Conservation (phyloP, 2,329 filamentous ascomycete species). For the Albifimbria verrucaria region DNA sequence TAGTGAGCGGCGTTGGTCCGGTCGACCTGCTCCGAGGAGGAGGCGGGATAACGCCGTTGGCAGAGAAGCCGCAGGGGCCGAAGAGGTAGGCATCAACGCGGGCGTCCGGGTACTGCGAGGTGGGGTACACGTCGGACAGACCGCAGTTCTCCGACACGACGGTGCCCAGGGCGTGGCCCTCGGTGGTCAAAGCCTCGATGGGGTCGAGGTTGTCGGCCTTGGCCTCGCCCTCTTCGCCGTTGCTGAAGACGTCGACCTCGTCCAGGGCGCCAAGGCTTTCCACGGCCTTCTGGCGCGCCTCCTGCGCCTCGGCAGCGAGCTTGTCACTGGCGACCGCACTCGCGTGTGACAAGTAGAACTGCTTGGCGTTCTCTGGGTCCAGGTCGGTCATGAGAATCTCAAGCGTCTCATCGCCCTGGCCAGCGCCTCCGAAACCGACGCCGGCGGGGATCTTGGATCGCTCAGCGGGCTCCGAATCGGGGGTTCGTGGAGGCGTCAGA, state of each 20-base stretch:
- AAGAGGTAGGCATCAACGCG: constrained; percentile 96
- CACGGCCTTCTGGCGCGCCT: constrained; percentile 58
- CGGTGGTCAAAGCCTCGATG: constrained; percentile 77
- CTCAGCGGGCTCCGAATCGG: constrained; percentile 45
- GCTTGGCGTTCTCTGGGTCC: constrained; percentile 64
- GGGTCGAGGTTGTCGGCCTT: constrained; percentile 49
- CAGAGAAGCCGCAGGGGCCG: constrained; percentile 93
- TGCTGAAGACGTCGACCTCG: constrained; percentile 80
- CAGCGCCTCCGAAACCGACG: constrained; percentile 38
- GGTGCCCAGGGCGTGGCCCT: constrained; percentile 89
- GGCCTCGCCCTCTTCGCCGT: constrained; percentile 58
- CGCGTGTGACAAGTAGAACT: constrained; percentile 69
- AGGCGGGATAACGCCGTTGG: constrained; percentile 92
- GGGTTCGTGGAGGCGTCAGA: constrained; percentile 80
- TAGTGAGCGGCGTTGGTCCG: constrained; percentile 67
- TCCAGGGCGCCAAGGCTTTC: constrained; percentile 58
- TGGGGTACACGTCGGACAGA: constrained; percentile 83
- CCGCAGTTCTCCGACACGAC: constrained; percentile 90
- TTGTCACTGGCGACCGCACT: constrained; percentile 85
- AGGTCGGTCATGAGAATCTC: constrained; percentile 73
- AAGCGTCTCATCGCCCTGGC: constrained; percentile 69
- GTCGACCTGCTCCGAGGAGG: constrained; percentile 41
- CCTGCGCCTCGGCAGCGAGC: constrained; percentile 65
- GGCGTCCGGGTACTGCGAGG: constrained; percentile 82
- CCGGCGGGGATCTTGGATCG: constrained; percentile 52